Conservation (phyloP, 176 grass and related monocot species). For the Tillandsia leiboldiana region DNA sequence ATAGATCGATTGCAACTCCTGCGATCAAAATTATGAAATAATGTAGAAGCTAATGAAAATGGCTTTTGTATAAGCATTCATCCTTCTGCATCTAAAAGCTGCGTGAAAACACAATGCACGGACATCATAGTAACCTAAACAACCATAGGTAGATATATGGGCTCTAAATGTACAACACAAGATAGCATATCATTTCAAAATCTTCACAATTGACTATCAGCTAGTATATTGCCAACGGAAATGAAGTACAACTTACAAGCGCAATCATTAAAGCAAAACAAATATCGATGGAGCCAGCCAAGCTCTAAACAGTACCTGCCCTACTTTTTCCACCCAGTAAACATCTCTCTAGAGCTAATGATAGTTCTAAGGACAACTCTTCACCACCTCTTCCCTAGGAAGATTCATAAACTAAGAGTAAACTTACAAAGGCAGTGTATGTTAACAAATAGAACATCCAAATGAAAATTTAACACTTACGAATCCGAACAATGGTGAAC, state of each 20-base stretch:
- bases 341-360: constrained; percentile 71
- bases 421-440: constrained; percentile 9
- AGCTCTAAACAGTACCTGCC: constrained; percentile 35
- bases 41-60: background rate
- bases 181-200: too few species aligned
- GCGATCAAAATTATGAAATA: background rate
- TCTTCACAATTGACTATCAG: too few species aligned
- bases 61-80: too few species aligned
- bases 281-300: background rate
- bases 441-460: background rate
- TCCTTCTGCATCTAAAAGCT: background rate
- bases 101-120: too few species aligned
- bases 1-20: constrained; percentile 83
- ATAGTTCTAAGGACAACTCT: constrained; percentile 71
- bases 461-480: background rate
- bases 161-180: too few species aligned
- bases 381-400: constrained; percentile 81
- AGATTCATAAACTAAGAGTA: constrained; percentile 15
- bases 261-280: too few species aligned
- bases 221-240: too few species aligned
- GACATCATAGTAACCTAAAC: too few species aligned
- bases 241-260: too few species aligned
- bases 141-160: too few species aligned
- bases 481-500: background rate
- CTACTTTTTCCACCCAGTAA: constrained; percentile 82